These are phyloP conservation scores for Aegle marmelos DNA, from an alignment of 345 rosid species.

Conservation along the genomic window DNA sequence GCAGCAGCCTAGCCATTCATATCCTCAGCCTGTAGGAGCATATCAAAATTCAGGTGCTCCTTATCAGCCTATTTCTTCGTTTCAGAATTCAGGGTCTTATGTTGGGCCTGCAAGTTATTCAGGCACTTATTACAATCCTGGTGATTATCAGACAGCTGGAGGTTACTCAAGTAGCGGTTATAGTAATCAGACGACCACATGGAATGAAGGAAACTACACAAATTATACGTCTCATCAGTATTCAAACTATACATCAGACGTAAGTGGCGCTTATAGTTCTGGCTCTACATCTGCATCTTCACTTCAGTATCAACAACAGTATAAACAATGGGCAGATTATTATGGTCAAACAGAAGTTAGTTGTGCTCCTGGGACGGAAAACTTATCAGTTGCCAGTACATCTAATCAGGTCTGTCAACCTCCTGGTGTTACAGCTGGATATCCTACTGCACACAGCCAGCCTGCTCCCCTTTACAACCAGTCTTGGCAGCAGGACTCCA, in stretches of 20 bases:
- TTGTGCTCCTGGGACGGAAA: slow-evolving; percentile 99
- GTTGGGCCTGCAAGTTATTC: slow-evolving; percentile 95
- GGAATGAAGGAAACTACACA: slow-evolving; percentile 67
- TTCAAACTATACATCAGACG: slow-evolving; percentile 55
- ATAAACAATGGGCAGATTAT: slow-evolving; percentile 85
- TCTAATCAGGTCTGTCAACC: slow-evolving; percentile 52
- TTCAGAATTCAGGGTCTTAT: slow-evolving; percentile 99
- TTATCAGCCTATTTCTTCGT: slow-evolving; percentile 98
- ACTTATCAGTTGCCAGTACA: slow-evolving; percentile 51
- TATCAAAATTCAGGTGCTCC: slow-evolving; percentile 99
- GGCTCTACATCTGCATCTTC: slow-evolving; percentile 49
- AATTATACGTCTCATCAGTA: slow-evolving; percentile 64
- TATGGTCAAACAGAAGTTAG: slow-evolving; percentile 87
- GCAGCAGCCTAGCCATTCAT: slow-evolving; percentile 73
- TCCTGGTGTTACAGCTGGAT: slow-evolving; percentile 51
- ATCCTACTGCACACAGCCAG: slow-evolving; percentile 60
- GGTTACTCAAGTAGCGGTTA: slow-evolving; percentile 75
- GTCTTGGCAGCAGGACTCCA: slow-evolving; percentile 67
- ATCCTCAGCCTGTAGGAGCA: slow-evolving; percentile 80
- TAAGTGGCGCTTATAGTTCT: slow-evolving; percentile 53
- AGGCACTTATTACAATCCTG: slow-evolving; percentile 97
- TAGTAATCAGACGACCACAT: slow-evolving; percentile 58
- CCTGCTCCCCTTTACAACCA: slow-evolving; percentile 44
- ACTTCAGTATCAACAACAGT: slow-evolving; percentile 69
- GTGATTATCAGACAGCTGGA: slow-evolving; percentile 98